These are phyloP conservation scores for Dactylellina sp. DNA, from an alignment of 2,329 filamentous ascomycete genomes.

Conservation along the genomic window DNA sequence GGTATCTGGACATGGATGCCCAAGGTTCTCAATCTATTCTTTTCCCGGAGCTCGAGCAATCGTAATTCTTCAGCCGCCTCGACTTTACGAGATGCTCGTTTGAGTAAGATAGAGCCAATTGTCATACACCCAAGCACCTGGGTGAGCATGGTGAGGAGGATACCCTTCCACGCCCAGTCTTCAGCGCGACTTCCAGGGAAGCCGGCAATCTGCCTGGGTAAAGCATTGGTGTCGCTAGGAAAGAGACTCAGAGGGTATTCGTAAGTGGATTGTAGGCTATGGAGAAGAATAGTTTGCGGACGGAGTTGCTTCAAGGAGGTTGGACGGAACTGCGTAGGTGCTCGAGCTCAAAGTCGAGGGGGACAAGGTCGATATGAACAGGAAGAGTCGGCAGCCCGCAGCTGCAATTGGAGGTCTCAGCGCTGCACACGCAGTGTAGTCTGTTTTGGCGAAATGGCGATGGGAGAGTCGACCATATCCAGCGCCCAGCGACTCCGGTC, in stretches of 20 bases:
- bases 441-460: no score
- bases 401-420: no score
- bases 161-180: constrained; percentile 24
- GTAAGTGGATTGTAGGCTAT: background rate
- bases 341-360: no score
- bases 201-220: background rate
- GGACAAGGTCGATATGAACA: no score
- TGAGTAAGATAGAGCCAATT: constrained; percentile 10
- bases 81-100: background rate
- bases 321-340: no score
- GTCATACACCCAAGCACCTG: constrained; percentile 17
- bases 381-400: no score
- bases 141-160: constrained; percentile 4
- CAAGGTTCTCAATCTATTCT: constrained; percentile 3
- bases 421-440: no score
- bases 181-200: constrained; percentile 1
- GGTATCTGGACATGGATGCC: background rate
- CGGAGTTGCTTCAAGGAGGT: background rate
- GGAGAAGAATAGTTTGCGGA: background rate
- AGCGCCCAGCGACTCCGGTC: no score
- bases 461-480: no score
- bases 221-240: background rate
- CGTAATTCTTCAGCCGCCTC: constrained; percentile 16
- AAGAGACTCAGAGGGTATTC: background rate
- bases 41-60: constrained; percentile 12